phyloP scores from a whole-genome alignment of 352 stramenopile species.

The Vaucheria bursata region DNA sequence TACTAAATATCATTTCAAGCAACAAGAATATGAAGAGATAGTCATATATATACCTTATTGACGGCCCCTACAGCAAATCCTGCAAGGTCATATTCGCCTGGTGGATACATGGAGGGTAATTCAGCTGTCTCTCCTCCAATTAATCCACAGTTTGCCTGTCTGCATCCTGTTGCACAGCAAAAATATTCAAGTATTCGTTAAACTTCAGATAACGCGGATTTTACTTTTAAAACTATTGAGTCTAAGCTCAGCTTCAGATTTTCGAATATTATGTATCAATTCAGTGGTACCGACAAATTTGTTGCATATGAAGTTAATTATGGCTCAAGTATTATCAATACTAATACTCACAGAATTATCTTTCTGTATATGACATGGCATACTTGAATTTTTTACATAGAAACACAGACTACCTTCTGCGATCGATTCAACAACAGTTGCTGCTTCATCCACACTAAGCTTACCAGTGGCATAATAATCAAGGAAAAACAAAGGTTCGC shows the following conservation, averaged over 20 bases:
- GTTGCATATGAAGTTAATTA: too few relatives aligned
- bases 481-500: constrained; percentile 97
- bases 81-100: constrained; percentile 95
- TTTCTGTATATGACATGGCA: too few relatives aligned
- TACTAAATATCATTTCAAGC: background rate
- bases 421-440: constrained; percentile 88
- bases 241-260: too few relatives aligned
- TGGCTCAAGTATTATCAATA: too few relatives aligned
- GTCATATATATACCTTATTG: constrained; percentile 53
- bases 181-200: too few relatives aligned
- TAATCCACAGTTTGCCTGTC: constrained; percentile 84
- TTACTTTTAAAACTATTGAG: too few relatives aligned
- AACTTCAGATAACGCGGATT: too few relatives aligned
- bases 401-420: constrained; percentile 72
- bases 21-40: background rate
- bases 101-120: constrained; percentile 97
- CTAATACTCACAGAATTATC: too few relatives aligned
- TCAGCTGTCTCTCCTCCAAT: constrained; percentile 90
- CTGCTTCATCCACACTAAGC: constrained; percentile 61
- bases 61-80: constrained; percentile 96
- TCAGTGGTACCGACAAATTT: too few relatives aligned
- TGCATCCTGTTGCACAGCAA: constrained; percentile 58
- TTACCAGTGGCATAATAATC: constrained; percentile 98
- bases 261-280: too few relatives aligned
- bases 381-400: too few relatives aligned